A percentile compares a stretch with the other conserved stretches of the same genome.
Evolutionary conservation across 495 filamentous ascomycete genomes (phyloP).

Genomic region (Amorphotheca resinae): DNA sequence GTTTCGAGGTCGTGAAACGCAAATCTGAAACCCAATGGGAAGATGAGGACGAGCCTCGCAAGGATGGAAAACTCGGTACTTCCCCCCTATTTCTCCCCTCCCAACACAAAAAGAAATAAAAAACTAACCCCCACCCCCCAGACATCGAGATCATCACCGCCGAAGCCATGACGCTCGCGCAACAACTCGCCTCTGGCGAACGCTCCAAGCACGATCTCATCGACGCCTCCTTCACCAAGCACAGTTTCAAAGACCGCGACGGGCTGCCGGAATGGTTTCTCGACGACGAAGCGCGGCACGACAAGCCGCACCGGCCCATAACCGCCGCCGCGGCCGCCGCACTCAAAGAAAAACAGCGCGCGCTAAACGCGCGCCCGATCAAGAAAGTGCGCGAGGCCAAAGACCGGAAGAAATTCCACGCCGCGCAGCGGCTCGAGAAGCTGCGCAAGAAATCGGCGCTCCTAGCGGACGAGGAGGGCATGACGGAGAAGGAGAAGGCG

Average conservation of each 20-base stretch:
- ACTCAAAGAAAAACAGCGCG: constrained; percentile 90
- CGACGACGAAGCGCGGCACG: constrained; percentile 79
- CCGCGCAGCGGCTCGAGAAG: constrained; percentile 81
- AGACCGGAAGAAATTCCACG: constrained; percentile 92
- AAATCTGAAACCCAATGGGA: constrained; percentile 54
- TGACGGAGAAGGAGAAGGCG: constrained; percentile 93
- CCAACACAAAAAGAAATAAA: no score
- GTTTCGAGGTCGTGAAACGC: constrained; percentile 43
- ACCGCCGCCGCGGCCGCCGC: constrained; percentile 78
- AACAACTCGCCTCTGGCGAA: constrained; percentile 76
- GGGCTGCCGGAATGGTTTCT: constrained; percentile 97
- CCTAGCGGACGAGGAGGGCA: constrained; percentile 72
- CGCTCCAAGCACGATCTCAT: constrained; percentile 63
- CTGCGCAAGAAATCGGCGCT: constrained; percentile 87
- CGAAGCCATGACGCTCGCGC: constrained; percentile 97
- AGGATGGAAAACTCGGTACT: constrained; percentile 60
- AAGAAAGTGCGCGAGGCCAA: constrained; percentile 98
- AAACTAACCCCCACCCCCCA: no score
- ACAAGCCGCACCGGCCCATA: constrained; percentile 73
- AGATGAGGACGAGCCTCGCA: constrained; percentile 49
- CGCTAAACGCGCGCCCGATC: constrained; percentile 92
- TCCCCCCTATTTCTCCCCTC: constrained; percentile 18
- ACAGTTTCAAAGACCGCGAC: constrained; percentile 78
- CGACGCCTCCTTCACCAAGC: constrained; percentile 90
- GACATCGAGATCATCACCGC: constrained; percentile 98